phyloP scores from a whole-genome alignment of 495 filamentous ascomycete species.

The Astrocystis sublimbata region DNA sequence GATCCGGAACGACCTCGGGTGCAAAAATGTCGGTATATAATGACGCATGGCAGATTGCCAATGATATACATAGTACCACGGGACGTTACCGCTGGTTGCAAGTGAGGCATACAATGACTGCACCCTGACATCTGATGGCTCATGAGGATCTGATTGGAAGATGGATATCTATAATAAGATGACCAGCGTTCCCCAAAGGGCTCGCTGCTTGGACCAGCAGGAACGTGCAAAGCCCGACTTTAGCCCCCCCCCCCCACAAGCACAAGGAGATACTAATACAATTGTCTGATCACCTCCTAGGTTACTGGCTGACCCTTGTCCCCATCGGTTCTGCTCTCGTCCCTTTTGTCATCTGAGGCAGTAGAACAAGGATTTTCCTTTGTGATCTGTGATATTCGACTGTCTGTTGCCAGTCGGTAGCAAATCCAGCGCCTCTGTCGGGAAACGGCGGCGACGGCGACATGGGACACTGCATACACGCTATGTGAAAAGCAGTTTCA shows the following conservation, averaged over 20 bases:
- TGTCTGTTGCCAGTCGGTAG: neutral
- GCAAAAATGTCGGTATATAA: slow-evolving; percentile 3
- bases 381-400: neutral
- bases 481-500: slow-evolving; percentile 2
- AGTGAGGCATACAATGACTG: neutral
- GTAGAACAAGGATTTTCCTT: neutral
- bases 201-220: neutral
- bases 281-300: too few relatives aligned
- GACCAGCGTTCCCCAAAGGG: neutral
- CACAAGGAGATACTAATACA: too few relatives aligned
- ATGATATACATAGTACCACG: neutral
- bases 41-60: neutral
- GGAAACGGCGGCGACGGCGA: slow-evolving; percentile 5
- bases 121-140: neutral
- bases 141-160: neutral
- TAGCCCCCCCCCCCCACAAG: neutral
- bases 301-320: too few relatives aligned
- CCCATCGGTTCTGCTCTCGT: too few relatives aligned
- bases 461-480: neutral
- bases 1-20: neutral
- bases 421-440: slow-evolving; percentile 1
- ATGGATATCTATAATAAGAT: neutral
- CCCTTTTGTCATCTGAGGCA: neutral
- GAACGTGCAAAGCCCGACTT: neutral
- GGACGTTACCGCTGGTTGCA: neutral